Evolutionary conservation across 305 asterid species (phyloP).

Genomic region (Rubia tinctorum): DNA sequence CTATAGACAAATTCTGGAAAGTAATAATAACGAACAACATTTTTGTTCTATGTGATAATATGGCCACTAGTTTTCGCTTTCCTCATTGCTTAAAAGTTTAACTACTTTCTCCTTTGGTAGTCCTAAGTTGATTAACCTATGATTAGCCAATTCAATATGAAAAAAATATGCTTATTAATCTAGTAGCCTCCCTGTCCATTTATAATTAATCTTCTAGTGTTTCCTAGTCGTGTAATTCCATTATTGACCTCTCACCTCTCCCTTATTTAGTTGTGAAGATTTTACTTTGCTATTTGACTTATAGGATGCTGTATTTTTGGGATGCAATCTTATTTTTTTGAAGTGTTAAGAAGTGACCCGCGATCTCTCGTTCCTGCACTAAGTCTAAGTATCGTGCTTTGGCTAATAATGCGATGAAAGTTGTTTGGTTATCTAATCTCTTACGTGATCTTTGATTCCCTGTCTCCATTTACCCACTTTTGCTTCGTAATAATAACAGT

Average conservation of each 20-base stretch:
- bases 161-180: not conserved
- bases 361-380: no score
- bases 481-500: no score
- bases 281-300: no score
- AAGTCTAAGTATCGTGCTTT: no score
- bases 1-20: not conserved
- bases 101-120: not conserved
- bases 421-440: no score
- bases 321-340: no score
- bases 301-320: no score
- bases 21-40: not conserved
- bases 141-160: not conserved
- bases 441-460: no score
- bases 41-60: constrained; percentile 8
- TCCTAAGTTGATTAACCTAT: not conserved
- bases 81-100: constrained; percentile 13
- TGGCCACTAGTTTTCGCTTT: constrained; percentile 10
- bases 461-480: no score
- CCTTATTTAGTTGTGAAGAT: no score
- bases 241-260: not conserved
- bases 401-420: no score
- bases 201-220: not conserved
- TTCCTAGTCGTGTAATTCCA: not conserved
- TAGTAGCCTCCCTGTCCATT: not conserved
- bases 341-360: no score